phyloP scores from a whole-genome alignment of 352 stramenopile genomes.

The Phytophthora quininea region DNA sequence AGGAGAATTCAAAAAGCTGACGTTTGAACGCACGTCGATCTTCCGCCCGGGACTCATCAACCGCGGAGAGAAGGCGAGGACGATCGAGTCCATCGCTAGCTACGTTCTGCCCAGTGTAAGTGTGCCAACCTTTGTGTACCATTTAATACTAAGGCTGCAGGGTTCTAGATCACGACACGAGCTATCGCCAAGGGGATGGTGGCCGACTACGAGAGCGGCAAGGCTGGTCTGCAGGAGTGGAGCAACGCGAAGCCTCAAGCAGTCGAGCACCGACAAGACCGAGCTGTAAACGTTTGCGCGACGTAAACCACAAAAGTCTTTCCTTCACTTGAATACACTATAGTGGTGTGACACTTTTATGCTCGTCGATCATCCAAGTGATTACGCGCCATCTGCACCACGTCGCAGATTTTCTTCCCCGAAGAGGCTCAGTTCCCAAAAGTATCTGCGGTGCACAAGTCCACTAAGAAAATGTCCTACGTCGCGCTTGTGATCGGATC shows the following conservation, averaged over 20 bases:
- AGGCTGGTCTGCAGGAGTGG: slow-evolving; percentile 50
- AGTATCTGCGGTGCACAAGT: background rate
- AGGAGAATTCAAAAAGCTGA: slow-evolving; percentile 53
- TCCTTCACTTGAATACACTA: background rate
- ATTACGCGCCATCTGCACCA: slow-evolving; percentile 18
- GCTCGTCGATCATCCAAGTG: background rate
- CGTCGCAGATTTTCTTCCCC: too few relatives aligned
- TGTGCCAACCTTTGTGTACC: background rate
- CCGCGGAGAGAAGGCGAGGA: slow-evolving; percentile 54
- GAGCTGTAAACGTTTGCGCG: slow-evolving; percentile 17
- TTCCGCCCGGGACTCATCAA: slow-evolving; percentile 67
- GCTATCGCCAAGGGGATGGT: slow-evolving; percentile 67
- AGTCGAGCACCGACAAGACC: slow-evolving; percentile 3
- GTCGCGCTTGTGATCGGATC: slow-evolving; percentile 76
- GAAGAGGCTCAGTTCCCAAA: slow-evolving; percentile 20
- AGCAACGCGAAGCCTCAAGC: slow-evolving; percentile 53
- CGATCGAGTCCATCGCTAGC: slow-evolving; percentile 47
- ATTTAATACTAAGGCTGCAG: background rate
- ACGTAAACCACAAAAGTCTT: slow-evolving; percentile 4
- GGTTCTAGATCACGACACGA: slow-evolving; percentile 48
- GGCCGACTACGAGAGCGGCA: slow-evolving; percentile 58
- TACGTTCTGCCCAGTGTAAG: slow-evolving; percentile 57
- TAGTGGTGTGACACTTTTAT: background rate
- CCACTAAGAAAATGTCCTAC: slow-evolving; percentile 31
- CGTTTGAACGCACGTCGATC: slow-evolving; percentile 61